These are phyloP conservation scores for Gossypium thurberi DNA, from an alignment of 345 rosid species.

Conservation along the genomic window DNA sequence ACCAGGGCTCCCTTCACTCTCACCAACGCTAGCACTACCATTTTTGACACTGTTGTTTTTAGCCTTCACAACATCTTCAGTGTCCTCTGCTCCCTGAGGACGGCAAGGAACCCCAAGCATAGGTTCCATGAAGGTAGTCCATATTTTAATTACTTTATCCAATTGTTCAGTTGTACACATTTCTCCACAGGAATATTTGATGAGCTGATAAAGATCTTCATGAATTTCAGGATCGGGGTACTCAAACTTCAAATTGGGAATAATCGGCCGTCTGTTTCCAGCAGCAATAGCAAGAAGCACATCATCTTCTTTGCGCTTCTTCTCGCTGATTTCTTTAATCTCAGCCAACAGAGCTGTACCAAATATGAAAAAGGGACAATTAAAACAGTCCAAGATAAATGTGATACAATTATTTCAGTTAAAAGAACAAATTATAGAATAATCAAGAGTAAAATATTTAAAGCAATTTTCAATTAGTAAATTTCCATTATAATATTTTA, in stretches of 20 bases:
- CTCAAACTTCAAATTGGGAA: conserved; percentile 69
- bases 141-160: conserved; percentile 82
- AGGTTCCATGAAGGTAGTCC: conserved; percentile 95
- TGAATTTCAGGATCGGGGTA: conserved; percentile 76
- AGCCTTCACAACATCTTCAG: conserved; percentile 65
- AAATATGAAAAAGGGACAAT: conserved; percentile 15
- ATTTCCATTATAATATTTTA: neutral
- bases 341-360: conserved; percentile 77
- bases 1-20: conserved; percentile 57
- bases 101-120: conserved; percentile 74
- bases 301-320: conserved; percentile 72
- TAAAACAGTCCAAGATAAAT: conserved; percentile 4
- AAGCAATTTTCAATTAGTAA: neutral
- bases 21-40: conserved; percentile 37
- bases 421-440: neutral
- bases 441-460: neutral
- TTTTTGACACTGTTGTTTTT: conserved; percentile 42
- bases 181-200: conserved; percentile 89
- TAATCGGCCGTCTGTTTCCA: conserved; percentile 59
- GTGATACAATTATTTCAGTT: neutral
- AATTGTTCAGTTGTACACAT: conserved; percentile 84
- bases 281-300: conserved; percentile 78
- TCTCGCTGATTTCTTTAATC: conserved; percentile 85
- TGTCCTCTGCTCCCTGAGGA: conserved; percentile 80
- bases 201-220: conserved; percentile 88